Evolutionary conservation across 176 grass and related monocot genomes (phyloP).

Genomic region (Carex pumila): DNA sequence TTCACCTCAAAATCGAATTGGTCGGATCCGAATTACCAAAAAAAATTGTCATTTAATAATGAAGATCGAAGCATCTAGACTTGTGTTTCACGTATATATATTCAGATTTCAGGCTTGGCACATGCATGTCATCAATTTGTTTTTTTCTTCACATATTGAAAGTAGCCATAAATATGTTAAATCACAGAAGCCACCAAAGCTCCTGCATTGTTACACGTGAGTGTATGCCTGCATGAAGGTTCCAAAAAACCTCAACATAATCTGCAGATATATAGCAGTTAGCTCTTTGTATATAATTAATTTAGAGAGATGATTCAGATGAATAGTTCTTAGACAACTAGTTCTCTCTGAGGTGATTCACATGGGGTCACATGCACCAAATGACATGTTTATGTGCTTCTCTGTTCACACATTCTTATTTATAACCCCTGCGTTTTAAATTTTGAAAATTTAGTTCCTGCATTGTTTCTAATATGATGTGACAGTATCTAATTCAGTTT

Average conservation of each 20-base stretch:
- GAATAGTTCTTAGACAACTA: background rate
- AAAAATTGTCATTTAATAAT: background rate
- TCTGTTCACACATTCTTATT: background rate
- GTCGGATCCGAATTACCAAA: too few species aligned
- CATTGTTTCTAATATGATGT: too few species aligned
- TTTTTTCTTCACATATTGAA: background rate
- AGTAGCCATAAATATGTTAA: background rate
- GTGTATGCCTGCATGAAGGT: slow-evolving; percentile 63
- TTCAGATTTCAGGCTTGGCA: slow-evolving; percentile 10
- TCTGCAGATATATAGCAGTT: slow-evolving; percentile 27
- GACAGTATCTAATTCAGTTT: too few species aligned
- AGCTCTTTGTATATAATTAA: background rate
- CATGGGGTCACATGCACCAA: slow-evolving; percentile 18
- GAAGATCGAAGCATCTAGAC: slow-evolving; percentile 6
- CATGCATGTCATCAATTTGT: slow-evolving; percentile 1
- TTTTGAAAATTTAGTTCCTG: too few species aligned
- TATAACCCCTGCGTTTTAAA: background rate
- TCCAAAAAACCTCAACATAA: slow-evolving; percentile 37
- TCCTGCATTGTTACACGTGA: slow-evolving; percentile 65
- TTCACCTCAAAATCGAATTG: too few species aligned
- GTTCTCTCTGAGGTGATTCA: background rate
- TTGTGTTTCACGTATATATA: background rate
- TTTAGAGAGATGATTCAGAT: background rate
- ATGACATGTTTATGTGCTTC: background rate
- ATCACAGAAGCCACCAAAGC: slow-evolving; percentile 22